These are phyloP conservation scores for Colletotrichum theobromicola DNA, from an alignment of 2,329 filamentous ascomycete genomes.

Conservation along the genomic window DNA sequence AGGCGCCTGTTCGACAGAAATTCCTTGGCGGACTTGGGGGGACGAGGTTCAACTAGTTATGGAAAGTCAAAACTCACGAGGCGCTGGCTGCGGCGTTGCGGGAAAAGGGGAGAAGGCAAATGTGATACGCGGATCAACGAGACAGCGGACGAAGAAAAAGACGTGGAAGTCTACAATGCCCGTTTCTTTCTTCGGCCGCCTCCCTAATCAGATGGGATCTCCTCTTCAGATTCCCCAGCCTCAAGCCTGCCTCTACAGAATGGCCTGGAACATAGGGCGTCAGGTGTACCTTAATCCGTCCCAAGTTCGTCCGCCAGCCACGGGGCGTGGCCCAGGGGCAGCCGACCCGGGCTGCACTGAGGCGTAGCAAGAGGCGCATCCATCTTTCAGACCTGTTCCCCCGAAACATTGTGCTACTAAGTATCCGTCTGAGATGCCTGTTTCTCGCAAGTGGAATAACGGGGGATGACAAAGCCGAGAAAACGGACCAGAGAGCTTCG, in stretches of 20 bases:
- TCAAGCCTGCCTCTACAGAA: not conserved
- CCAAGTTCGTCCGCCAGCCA: not conserved
- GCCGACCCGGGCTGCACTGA: not conserved
- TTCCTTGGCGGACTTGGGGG: not conserved
- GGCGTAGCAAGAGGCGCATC: slow-evolving; percentile 7
- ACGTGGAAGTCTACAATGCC: not conserved
- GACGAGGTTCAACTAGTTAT: not conserved
- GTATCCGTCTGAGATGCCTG: too few species aligned
- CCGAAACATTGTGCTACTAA: not conserved
- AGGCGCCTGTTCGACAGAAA: not conserved
- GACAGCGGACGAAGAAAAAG: not conserved
- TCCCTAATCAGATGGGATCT: not conserved
- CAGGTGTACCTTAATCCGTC: slow-evolving; percentile 9
- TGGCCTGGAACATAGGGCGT: not conserved
- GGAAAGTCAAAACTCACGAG: not conserved
- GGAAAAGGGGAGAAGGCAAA: not conserved
- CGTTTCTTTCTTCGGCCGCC: not conserved
- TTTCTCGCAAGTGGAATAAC: not conserved
- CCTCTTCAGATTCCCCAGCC: not conserved
- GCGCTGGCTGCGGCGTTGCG: not conserved
- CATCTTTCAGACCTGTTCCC: not conserved
- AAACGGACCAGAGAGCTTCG: not conserved
- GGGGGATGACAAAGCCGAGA: not conserved
- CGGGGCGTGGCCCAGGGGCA: not conserved
- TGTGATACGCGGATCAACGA: not conserved